A percentile compares a stretch with the other conserved stretches of the same genome.
These are phyloP conservation scores for Hysterium pulicare DNA, from an alignment of 2,329 filamentous ascomycete species.

Conservation along the genomic window DNA sequence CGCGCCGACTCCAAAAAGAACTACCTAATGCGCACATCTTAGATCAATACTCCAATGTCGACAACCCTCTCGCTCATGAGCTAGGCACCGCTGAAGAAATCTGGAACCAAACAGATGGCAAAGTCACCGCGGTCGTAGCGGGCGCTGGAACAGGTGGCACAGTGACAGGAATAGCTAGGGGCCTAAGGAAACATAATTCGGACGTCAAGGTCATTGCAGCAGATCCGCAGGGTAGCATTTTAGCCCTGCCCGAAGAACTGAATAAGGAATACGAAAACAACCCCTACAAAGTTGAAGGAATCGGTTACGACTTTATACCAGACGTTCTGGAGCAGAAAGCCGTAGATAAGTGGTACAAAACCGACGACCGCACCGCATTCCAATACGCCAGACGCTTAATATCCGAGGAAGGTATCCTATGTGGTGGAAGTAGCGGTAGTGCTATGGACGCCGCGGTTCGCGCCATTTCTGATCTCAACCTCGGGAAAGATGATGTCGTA, in stretches of 20 bases:
- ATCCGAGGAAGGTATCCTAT: conserved; percentile 87
- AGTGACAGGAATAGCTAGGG: conserved; percentile 82
- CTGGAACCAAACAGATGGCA: conserved; percentile 83
- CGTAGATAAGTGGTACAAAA: conserved; percentile 98
- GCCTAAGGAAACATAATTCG: conserved; percentile 81
- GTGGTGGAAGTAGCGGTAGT: conserved; percentile 90
- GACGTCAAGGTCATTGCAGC: conserved; percentile 86
- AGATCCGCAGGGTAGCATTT: conserved; percentile 86
- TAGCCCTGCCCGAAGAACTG: conserved; percentile 74
- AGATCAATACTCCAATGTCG: conserved; percentile 87
- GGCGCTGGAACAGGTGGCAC: conserved; percentile 95
- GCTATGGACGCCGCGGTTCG: conserved; percentile 79
- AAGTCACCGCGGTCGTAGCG: conserved; percentile 78
- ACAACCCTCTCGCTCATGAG: conserved; percentile 94
- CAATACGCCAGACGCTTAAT: conserved; percentile 86
- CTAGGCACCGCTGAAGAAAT: conserved; percentile 93
- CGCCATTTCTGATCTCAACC: conserved; percentile 71
- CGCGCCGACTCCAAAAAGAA: conserved; percentile 84
- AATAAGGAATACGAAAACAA: conserved; percentile 80
- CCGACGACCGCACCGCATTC: conserved; percentile 88
- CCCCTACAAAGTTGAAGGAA: conserved; percentile 96
- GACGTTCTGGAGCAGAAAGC: conserved; percentile 78
- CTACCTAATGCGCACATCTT: conserved; percentile 95
- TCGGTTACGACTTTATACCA: conserved; percentile 97
- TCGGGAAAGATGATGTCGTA: conserved; percentile 79